Evolutionary conservation across 2,329 filamentous ascomycete species (phyloP).

Genomic region (Neopestalotiopsis sp.): DNA sequence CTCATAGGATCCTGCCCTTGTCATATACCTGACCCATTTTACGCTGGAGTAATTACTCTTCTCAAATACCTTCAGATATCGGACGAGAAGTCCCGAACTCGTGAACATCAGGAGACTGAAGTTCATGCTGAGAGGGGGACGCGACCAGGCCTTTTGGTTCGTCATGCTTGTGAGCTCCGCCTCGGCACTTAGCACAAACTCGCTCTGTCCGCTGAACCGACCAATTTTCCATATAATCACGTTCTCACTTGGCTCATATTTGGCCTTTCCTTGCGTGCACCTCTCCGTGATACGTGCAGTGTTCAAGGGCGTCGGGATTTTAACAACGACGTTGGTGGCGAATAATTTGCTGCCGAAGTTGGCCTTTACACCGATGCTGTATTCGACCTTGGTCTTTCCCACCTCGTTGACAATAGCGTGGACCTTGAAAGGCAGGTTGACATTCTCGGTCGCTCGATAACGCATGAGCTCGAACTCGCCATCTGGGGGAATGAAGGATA

Average conservation of each 20-base stretch:
- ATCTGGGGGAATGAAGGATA: slow-evolving; percentile 95
- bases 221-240: slow-evolving; percentile 99
- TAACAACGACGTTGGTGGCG: slow-evolving; percentile 92
- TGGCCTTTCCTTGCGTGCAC: slow-evolving; percentile 94
- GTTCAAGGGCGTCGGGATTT: slow-evolving; percentile 94
- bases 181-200: slow-evolving; percentile 93
- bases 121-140: slow-evolving; percentile 87
- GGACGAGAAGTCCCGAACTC: slow-evolving; percentile 86
- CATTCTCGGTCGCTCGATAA: slow-evolving; percentile 97
- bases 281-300: slow-evolving; percentile 92
- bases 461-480: slow-evolving; percentile 99
- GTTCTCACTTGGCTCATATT: slow-evolving; percentile 98
- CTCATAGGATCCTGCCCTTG: slow-evolving; percentile 94
- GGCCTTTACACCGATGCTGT: slow-evolving; percentile 95
- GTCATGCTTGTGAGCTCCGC: slow-evolving; percentile 96
- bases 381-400: slow-evolving; percentile 96
- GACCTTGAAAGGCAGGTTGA: slow-evolving; percentile 98
- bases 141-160: slow-evolving; percentile 95
- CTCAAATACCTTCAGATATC: slow-evolving; percentile 98
- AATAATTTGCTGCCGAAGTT: slow-evolving; percentile 98
- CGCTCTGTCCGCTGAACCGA: slow-evolving; percentile 96
- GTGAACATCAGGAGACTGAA: slow-evolving; percentile 99
- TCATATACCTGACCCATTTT: slow-evolving; percentile 99
- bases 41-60: slow-evolving; percentile 99
- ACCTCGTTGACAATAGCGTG: slow-evolving; percentile 98